Conservation (phyloP, 2,329 filamentous ascomycete genomes). For the Colletotrichum filicis region DNA sequence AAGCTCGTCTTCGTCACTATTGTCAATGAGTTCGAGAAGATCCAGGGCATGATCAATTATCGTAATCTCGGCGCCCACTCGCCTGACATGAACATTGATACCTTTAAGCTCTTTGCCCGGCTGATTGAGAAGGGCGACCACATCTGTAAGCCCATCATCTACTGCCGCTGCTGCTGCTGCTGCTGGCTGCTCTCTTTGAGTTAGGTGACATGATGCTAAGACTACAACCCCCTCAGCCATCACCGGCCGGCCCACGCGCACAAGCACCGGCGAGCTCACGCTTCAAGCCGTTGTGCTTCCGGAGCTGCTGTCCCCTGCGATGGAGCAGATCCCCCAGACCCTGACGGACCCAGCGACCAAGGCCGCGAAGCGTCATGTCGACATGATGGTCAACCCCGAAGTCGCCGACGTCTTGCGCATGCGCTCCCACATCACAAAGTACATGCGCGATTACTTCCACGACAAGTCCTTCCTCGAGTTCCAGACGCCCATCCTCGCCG, state of each 20-base stretch:
- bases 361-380: constrained; percentile 83
- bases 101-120: constrained; percentile 71
- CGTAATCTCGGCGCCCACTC: constrained; percentile 49
- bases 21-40: constrained; percentile 73
- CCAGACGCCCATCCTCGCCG: constrained; percentile 87
- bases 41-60: constrained; percentile 83
- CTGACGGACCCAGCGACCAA: constrained; percentile 78
- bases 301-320: constrained; percentile 77
- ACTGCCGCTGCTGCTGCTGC: too few relatives aligned
- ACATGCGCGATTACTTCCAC: constrained; percentile 79
- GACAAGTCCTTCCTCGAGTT: constrained; percentile 84
- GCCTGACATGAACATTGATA: constrained; percentile 47
- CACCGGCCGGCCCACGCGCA: constrained; percentile 76
- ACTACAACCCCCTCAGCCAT: constrained; percentile 62
- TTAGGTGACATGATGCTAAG: constrained; percentile 7
- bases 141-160: constrained; percentile 69
- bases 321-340: constrained; percentile 81
- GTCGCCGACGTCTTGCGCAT: constrained; percentile 77
- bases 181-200: constrained; percentile 1
- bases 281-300: constrained; percentile 77
- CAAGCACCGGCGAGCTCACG: constrained; percentile 79
- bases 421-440: constrained; percentile 78
- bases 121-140: constrained; percentile 84
- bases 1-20: constrained; percentile 89
- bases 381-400: constrained; percentile 81